Evolutionary conservation across 2,329 filamentous ascomycete species (phyloP), one percentile per base, ranked within the genome.

Genomic region (Botrytis galanthina): DNA sequence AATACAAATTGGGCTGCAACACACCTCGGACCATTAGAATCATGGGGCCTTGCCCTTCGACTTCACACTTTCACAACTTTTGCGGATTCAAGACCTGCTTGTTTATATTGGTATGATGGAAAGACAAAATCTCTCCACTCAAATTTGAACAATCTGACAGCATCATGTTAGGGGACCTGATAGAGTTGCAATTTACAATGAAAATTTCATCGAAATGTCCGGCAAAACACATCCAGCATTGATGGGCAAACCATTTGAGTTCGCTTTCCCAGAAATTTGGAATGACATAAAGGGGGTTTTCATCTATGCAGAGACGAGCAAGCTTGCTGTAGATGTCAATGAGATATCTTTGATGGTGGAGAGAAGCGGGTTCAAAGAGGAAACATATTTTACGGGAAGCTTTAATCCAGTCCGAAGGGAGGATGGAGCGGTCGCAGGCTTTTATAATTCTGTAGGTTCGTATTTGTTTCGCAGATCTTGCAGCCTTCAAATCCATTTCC

Each of bases 381-480:
- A 80, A 60, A 73, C 76, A 16, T 78, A 78, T 59, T 80, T 80
- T 61, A 77, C 76, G 18, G 79, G 78, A 12, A 79, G 75, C 37
- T 78, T 80, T 44, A 78, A 73, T n/a, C 79, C 79, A 12, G 57
- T 80, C 7, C 67, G 78, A 48, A 75, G 75, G 26, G 73, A 77
- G 22, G 74, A 73, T 48, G 77, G 79, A 22, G 71, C 70, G 26
- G 70, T 80, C 4, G 75, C 77, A 32, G 79, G 78, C 1, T 78
- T 78, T 20, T 77, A 78, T 46, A 79, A 79, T 39, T 62, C 74
- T 7, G 74, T 75, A 18, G 63, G 63, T 66, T 66, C 63, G 63
- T 66, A 48, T 26, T 48, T 37, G 44, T 32, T 66, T 32, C 46
- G 18, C 46, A 67, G 18, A 39, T 54, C 39, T 37, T 32, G 29